Evolutionary conservation across 208 protist genomes (phyloP), one percentile per base, ranked within the genome.

Genomic region (Endotrypanum monterogeii): DNA sequence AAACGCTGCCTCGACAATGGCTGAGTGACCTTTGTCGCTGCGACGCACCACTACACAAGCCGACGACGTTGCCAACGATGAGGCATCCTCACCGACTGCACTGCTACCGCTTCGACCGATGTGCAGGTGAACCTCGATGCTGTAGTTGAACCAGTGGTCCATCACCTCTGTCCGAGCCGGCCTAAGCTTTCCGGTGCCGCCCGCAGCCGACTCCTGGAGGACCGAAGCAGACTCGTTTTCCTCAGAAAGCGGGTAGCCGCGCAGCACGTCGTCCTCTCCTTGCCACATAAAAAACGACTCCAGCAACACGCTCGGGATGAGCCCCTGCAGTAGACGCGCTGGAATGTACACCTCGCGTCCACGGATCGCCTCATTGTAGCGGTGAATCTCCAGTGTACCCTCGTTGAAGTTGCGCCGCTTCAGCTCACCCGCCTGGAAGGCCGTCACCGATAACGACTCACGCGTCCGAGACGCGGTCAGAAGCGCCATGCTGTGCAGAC

Each of bases 261-360:
- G 88, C 56, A 96, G 55, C 57, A 94, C 78, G 51, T 92, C 82
- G 63, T 94, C 88, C 74, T 90, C 82, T 48, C 91, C 90, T 52
- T 93, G 89, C 92, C 92, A 96, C 50, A 96, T 82, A 44, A 88
- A 83, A 76, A 96, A 95, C 20, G 82, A 69, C 85, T 96, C 92
- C 23, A 96, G 86, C 39, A 96, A 75, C 28, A 73, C 86, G 44
- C 86, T 84, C 14, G 92, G 92, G 55, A 96, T 60, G 16, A 94
- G 35, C 20, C 92, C 92, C 65, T 94, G 90, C 63, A 96, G 88
- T 25, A 94, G 88, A 35, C 85, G 77, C 3, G 92, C 81, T 14
- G 92, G 92, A 16, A 94, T 35, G 72, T 90, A 95, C 79, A 88
- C 73, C 74, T 96, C 92, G 23, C 86, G 82, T 0, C 87, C 85